Percentiles rank a stretch among this genome's conserved stretches.
Conservation (phyloP, 2,329 filamentous ascomycete species). For the Neurospora crassa region DNA sequence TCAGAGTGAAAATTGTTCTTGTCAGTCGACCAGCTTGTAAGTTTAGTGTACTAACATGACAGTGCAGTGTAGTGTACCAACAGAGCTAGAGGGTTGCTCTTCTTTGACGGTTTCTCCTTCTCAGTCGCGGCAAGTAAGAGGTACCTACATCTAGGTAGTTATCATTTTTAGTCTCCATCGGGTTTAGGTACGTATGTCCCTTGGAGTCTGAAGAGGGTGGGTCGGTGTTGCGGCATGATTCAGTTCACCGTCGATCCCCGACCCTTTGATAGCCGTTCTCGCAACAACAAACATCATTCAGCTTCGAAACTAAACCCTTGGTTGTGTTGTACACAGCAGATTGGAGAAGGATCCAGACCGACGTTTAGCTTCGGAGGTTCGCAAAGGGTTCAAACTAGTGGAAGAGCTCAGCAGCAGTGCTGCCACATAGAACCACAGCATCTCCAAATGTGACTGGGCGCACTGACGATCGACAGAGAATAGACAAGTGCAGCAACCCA, state of each 20-base stretch:
- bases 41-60: neutral
- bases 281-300: neutral
- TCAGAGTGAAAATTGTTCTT: neutral
- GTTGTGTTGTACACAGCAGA: neutral
- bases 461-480: conserved; percentile 6
- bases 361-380: neutral
- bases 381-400: neutral
- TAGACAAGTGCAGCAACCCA: conserved; percentile 8
- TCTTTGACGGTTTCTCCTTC: neutral
- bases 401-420: neutral
- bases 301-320: neutral
- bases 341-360: neutral
- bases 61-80: neutral
- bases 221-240: neutral
- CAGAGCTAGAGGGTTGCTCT: neutral
- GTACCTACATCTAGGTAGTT: too few relatives aligned
- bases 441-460: conserved; percentile 4
- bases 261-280: neutral
- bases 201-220: neutral
- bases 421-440: neutral
- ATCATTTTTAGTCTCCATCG: neutral
- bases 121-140: neutral
- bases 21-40: neutral
- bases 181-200: neutral
- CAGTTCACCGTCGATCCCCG: neutral